Conservation (phyloP, 306 rosid species). For the Prinsepia uniflora region DNA sequence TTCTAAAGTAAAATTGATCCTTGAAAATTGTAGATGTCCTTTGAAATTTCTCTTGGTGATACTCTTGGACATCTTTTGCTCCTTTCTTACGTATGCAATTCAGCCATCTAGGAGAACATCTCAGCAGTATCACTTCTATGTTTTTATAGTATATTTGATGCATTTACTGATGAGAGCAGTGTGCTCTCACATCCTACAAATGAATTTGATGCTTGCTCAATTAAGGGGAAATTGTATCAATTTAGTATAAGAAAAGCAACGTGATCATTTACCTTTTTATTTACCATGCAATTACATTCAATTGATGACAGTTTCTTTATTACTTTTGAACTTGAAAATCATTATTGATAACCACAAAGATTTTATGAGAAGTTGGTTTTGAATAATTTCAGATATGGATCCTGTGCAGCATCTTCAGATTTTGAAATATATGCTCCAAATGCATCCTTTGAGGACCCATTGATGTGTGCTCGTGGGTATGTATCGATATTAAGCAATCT, state of each 20-base stretch:
- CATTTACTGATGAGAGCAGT: neutral
- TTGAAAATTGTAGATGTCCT: too few relatives aligned
- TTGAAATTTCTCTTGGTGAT: too few relatives aligned
- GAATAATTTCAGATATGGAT: conserved; percentile 55
- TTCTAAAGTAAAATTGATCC: too few relatives aligned
- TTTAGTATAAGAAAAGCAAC: too few relatives aligned
- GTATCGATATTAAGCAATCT: neutral
- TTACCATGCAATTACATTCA: neutral
- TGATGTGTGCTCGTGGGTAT: conserved; percentile 72
- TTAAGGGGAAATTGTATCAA: neutral
- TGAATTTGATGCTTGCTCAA: neutral
- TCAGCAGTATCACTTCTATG: neutral
- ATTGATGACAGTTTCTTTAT: neutral
- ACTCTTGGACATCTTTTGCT: too few relatives aligned
- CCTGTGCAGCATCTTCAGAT: conserved; percentile 59
- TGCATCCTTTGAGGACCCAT: conserved; percentile 89
- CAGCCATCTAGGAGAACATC: neutral
- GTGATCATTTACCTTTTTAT: neutral
- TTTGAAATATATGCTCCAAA: conserved; percentile 60
- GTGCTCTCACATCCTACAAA: neutral
- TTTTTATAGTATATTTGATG: neutral
- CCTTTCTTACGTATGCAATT: neutral
- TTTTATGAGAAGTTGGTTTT: conserved; percentile 6
- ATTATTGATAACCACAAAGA: neutral
- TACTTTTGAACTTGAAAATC: too few relatives aligned